Percentiles rank a stretch among this genome's conserved stretches.
phyloP scores from a whole-genome alignment of 2,329 filamentous ascomycete species.

The Xylogone sp. region DNA sequence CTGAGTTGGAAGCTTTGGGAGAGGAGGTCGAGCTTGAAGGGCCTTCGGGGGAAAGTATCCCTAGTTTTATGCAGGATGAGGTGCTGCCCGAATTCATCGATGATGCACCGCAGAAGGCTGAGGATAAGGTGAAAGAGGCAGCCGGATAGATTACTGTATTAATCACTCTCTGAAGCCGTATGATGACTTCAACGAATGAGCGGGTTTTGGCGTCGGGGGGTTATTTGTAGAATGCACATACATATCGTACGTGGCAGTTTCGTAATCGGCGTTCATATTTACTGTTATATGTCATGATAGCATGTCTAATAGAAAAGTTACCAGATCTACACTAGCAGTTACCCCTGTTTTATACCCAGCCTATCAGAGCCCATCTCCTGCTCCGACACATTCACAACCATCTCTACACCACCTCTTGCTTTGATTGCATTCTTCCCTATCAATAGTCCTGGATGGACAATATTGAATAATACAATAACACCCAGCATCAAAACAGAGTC shows the following conservation, averaged over 20 bases:
- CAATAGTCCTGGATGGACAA: conserved; percentile 28
- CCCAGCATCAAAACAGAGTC: conserved; percentile 38
- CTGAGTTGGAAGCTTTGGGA: conserved; percentile 89
- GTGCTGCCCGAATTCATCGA: conserved; percentile 89
- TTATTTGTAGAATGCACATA: not conserved
- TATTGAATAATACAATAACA: conserved; percentile 31
- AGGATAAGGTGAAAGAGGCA: conserved; percentile 81
- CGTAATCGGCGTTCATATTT: not conserved
- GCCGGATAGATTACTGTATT: conserved; percentile 43
- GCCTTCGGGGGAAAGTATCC: conserved; percentile 53
- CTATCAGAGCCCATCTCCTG: not conserved
- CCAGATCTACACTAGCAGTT: not conserved
- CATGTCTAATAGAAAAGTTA: not conserved
- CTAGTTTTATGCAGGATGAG: conserved; percentile 87
- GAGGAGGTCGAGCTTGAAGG: conserved; percentile 90
- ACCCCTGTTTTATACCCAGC: not conserved
- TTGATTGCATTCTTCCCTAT: conserved; percentile 1
- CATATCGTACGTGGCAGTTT: not conserved
- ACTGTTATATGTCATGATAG: not conserved
- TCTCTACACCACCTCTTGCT: conserved; percentile 4
- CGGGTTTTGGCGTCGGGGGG: not conserved
- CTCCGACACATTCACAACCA: not conserved
- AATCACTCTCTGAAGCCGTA: not conserved
- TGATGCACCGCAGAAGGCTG: conserved; percentile 70
- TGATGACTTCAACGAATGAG: not conserved